Evolutionary conservation across 2,329 filamentous ascomycete genomes (phyloP).

Genomic region (Claviceps citrina): DNA sequence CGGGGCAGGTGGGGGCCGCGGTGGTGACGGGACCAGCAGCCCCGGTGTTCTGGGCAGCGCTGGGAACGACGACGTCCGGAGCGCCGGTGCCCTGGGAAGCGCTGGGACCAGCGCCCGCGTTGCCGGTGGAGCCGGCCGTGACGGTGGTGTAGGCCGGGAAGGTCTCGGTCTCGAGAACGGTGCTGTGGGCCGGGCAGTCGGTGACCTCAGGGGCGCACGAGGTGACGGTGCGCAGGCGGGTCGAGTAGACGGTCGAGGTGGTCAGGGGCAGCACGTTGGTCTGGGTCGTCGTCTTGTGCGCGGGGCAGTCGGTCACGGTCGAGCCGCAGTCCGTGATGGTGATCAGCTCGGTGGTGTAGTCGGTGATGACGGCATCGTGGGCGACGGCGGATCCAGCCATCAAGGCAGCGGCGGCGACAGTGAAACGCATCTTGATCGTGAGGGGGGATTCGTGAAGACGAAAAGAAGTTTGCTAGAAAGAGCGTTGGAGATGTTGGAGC

Average conservation of each 20-base stretch:
- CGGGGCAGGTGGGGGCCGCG: slow-evolving; percentile 14
- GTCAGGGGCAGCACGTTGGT: slow-evolving; percentile 27
- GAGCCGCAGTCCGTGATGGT: slow-evolving; percentile 48
- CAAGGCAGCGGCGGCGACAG: slow-evolving; percentile 24
- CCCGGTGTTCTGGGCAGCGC: neutral
- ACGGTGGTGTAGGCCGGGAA: slow-evolving; percentile 10
- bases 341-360: slow-evolving; percentile 42
- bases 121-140: slow-evolving; percentile 1
- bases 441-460: slow-evolving; percentile 15
- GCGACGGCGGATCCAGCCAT: slow-evolving; percentile 25
- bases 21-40: slow-evolving; percentile 5
- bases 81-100: too few species aligned
- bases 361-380: slow-evolving; percentile 21
- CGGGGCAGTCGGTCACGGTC: slow-evolving; percentile 46
- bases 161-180: slow-evolving; percentile 20
- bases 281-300: slow-evolving; percentile 22
- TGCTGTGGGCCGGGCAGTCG: slow-evolving; percentile 40
- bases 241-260: slow-evolving; percentile 41
- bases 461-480: slow-evolving; percentile 8
- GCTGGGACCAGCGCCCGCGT: too few species aligned
- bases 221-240: slow-evolving; percentile 46
- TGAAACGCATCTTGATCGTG: slow-evolving; percentile 48
- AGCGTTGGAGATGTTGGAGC: slow-evolving; percentile 16
- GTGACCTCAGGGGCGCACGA: slow-evolving; percentile 43
- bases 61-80: too few species aligned